phyloP scores from a whole-genome alignment of 345 rosid species.

The Pistacia atlantica region DNA sequence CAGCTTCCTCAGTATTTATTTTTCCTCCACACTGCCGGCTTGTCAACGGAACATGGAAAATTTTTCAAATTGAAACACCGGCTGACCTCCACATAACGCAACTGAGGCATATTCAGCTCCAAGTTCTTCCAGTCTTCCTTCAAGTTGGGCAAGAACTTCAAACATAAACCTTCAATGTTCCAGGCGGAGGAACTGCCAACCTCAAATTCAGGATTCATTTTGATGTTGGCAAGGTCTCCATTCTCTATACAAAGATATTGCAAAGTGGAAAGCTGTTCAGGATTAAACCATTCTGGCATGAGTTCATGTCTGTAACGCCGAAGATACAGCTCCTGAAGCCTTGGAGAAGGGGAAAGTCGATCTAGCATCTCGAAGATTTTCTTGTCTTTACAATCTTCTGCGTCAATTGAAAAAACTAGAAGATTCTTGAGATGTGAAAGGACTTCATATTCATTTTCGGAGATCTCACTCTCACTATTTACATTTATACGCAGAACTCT shows the following conservation, averaged over 20 bases:
- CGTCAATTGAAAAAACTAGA: constrained; percentile 27
- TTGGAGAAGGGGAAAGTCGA: constrained; percentile 23
- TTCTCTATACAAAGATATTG: constrained; percentile 36
- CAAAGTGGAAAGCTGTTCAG: constrained; percentile 15
- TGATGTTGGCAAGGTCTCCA: constrained; percentile 12
- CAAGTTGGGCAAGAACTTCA: constrained; percentile 24
- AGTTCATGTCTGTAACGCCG: constrained; percentile 25
- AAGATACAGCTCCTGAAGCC: constrained; percentile 34
- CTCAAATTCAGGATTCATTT: not conserved
- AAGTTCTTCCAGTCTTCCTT: constrained; percentile 24
- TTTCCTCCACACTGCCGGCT: too few species aligned
- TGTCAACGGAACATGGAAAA: constrained; percentile 20
- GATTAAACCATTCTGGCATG: constrained; percentile 33
- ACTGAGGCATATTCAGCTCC: constrained; percentile 27
- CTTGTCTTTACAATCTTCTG: constrained; percentile 24
- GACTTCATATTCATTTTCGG: constrained; percentile 23
- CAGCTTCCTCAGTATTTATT: too few species aligned
- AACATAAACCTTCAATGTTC: constrained; percentile 34
- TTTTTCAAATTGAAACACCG: constrained; percentile 31
- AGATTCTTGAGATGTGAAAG: constrained; percentile 22
- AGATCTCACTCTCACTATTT: constrained; percentile 24
- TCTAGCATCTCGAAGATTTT: constrained; percentile 17
- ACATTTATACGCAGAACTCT: constrained; percentile 28
- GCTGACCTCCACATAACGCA: constrained; percentile 33
- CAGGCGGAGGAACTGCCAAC: not conserved